phyloP scores from a whole-genome alignment of 139 green algal species.

The Coelastrella sp. region DNA sequence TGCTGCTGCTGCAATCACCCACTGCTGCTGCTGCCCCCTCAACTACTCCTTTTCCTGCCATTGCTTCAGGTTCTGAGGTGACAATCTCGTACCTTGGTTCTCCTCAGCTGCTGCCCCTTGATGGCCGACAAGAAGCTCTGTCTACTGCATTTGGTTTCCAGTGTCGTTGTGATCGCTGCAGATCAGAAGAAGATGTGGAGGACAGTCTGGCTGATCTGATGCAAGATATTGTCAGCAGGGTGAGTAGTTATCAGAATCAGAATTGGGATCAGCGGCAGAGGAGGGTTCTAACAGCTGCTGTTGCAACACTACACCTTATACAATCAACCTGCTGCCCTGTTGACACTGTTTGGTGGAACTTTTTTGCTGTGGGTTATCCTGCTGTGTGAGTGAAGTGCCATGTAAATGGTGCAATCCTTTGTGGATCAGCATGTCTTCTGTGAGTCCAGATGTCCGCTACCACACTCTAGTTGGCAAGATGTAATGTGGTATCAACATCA shows the following conservation, averaged over 20 bases:
- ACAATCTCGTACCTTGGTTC: slow-evolving; percentile 26
- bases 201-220: neutral
- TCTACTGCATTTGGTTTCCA: slow-evolving; percentile 9
- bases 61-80: neutral
- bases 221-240: slow-evolving; percentile 39
- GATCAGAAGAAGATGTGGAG: slow-evolving; percentile 2
- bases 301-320: too few species aligned
- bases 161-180: neutral
- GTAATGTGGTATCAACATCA: too few species aligned
- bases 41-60: neutral
- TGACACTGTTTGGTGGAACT: too few species aligned
- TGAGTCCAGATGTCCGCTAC: too few species aligned
- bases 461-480: too few species aligned
- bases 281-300: too few species aligned
- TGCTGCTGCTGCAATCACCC: neutral
- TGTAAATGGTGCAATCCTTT: too few species aligned
- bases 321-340: too few species aligned
- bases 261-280: neutral
- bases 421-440: too few species aligned
- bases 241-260: neutral
- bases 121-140: neutral
- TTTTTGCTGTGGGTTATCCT: too few species aligned
- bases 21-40: neutral
- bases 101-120: slow-evolving; percentile 42
- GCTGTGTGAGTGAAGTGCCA: too few species aligned